These are phyloP conservation scores for Cordyceps cicadae DNA, from an alignment of 2,329 filamentous ascomycete genomes.

Conservation along the genomic window DNA sequence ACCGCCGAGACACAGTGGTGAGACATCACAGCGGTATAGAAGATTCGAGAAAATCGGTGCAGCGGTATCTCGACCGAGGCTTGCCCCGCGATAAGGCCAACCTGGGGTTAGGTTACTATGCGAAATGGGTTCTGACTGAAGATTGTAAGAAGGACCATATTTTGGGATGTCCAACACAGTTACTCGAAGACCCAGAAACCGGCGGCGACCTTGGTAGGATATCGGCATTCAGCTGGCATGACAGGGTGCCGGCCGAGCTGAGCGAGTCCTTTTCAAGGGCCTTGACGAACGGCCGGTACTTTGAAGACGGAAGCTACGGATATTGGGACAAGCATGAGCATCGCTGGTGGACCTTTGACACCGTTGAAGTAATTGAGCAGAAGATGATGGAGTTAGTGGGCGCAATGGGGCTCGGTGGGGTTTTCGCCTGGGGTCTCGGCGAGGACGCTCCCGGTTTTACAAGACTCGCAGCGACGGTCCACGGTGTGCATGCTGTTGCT, in stretches of 20 bases:
- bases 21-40: conserved; percentile 57
- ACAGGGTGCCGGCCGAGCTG: conserved; percentile 44
- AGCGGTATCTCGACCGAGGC: conserved; percentile 51
- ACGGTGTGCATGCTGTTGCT: conserved; percentile 17
- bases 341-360: conserved; percentile 71
- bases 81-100: conserved; percentile 46
- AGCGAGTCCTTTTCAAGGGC: conserved; percentile 51
- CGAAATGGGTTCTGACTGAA: conserved; percentile 53
- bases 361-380: conserved; percentile 45
- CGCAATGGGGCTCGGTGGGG: conserved; percentile 52
- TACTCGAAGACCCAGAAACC: conserved; percentile 49
- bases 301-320: conserved; percentile 57
- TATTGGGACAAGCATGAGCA: conserved; percentile 53
- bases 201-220: conserved; percentile 51
- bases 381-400: conserved; percentile 56
- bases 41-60: conserved; percentile 44
- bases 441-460: conserved; percentile 49
- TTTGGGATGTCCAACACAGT: conserved; percentile 45
- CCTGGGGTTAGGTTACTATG: conserved; percentile 59
- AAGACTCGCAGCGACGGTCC: conserved; percentile 29
- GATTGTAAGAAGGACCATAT: conserved; percentile 33
- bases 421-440: conserved; percentile 68
- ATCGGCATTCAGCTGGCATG: conserved; percentile 53
- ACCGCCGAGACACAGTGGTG: conserved; percentile 56
- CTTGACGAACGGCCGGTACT: conserved; percentile 38